Evolutionary conservation across 345 rosid genomes (phyloP).

Genomic region (Aethionema arabicum): DNA sequence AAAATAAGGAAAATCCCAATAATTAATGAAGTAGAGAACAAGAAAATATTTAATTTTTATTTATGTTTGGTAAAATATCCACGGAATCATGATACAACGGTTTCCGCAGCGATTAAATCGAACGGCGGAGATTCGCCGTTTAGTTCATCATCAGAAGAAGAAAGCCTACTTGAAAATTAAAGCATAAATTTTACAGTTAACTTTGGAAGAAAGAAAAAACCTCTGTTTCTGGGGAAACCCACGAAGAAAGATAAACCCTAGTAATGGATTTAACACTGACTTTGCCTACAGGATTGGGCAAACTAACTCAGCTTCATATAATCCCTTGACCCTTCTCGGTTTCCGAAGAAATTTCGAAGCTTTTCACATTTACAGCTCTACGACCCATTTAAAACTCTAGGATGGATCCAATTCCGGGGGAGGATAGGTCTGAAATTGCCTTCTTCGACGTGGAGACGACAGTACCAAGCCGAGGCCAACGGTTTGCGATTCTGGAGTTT

Average conservation of each 20-base stretch:
- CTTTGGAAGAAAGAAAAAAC: neutral
- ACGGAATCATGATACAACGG: too few species aligned
- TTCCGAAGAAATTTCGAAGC: constrained; percentile 5
- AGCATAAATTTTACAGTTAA: neutral
- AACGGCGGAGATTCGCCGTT: too few species aligned
- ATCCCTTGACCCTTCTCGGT: constrained; percentile 17
- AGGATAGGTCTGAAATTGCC: constrained; percentile 61
- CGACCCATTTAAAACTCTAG: constrained; percentile 2
- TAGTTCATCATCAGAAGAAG: too few species aligned
- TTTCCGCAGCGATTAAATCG: too few species aligned
- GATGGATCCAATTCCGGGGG: constrained; percentile 38
- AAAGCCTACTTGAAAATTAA: too few species aligned
- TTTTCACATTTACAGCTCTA: constrained; percentile 1
- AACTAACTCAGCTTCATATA: constrained; percentile 27
- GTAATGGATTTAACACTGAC: constrained; percentile 15
- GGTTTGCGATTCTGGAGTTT: constrained; percentile 67
- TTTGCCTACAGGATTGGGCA: constrained; percentile 11
- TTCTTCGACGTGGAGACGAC: constrained; percentile 96
- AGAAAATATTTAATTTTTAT: too few species aligned
- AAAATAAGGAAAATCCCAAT: too few species aligned
- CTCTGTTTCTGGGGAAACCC: constrained; percentile 7
- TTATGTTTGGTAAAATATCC: too few species aligned
- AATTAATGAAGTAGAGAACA: too few species aligned
- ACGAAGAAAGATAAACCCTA: constrained; percentile 17
- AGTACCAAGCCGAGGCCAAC: constrained; percentile 63